A percentile compares a stretch with the other conserved stretches of the same genome.
Evolutionary conservation across 805 yeast species (phyloP).

Genomic region (Yarrowia sp.): DNA sequence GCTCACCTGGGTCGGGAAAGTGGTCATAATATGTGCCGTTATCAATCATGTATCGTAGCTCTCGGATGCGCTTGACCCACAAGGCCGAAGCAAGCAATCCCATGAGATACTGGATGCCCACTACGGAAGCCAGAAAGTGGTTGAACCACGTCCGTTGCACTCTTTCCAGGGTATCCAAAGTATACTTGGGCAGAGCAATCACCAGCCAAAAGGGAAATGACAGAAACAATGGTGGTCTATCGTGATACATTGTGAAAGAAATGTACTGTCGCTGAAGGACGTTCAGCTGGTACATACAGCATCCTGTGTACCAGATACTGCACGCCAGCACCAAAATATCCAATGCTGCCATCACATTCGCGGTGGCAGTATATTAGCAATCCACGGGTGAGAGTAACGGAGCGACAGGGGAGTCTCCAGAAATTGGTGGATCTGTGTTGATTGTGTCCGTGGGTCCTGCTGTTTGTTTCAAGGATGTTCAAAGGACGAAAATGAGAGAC

Average conservation of each 20-base stretch:
- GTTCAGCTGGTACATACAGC: constrained; percentile 15
- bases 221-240: neutral
- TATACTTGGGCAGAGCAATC: constrained; percentile 8
- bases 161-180: neutral
- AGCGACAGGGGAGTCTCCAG: neutral
- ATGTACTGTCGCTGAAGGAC: constrained; percentile 15
- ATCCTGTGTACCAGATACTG: constrained; percentile 19
- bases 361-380: neutral
- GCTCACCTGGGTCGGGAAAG: neutral
- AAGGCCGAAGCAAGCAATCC: neutral
- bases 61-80: constrained; percentile 1
- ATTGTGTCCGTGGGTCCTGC: neutral
- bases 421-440: neutral
- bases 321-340: constrained; percentile 1
- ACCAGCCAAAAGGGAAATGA: constrained; percentile 13
- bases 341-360: constrained; percentile 11
- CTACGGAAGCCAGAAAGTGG: neutral
- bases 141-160: neutral
- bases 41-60: neutral
- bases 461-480: neutral
- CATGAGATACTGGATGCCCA: constrained; percentile 11
- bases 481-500: neutral
- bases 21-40: constrained; percentile 12
- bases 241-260: constrained; percentile 19
- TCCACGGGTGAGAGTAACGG: neutral